Evolutionary conservation across 73 alveolate genomes (phyloP).

Genomic region (Paramecium biaurelia): DNA sequence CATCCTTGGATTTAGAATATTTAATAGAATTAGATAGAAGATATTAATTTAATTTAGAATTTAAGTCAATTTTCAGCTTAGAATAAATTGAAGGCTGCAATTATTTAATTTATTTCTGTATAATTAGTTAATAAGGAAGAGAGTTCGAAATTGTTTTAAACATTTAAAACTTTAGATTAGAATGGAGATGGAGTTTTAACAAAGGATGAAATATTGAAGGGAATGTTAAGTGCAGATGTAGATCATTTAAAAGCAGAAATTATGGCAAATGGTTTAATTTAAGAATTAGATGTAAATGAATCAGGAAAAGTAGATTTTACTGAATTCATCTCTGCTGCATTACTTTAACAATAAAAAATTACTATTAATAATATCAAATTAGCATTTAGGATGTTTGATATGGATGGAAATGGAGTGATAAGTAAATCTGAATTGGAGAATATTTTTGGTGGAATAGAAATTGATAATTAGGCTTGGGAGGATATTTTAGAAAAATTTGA

Average conservation of each 20-base stretch:
- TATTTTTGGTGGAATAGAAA: slow-evolving; percentile 33
- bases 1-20: slow-evolving; percentile 75
- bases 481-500: slow-evolving; percentile 1
- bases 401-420: slow-evolving; percentile 39
- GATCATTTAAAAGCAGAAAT: not conserved
- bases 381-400: slow-evolving; percentile 46
- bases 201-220: not conserved
- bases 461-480: slow-evolving; percentile 25
- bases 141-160: not conserved
- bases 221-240: not conserved
- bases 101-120: slow-evolving; percentile 30
- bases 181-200: slow-evolving; percentile 39
- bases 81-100: slow-evolving; percentile 51
- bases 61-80: slow-evolving; percentile 13
- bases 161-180: not conserved
- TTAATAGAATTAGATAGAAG: slow-evolving; percentile 12
- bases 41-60: not conserved
- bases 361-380: not conserved
- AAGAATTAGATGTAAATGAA: slow-evolving; percentile 40
- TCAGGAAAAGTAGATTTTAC: slow-evolving; percentile 55
- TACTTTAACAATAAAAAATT: not conserved
- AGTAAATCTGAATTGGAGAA: not conserved
- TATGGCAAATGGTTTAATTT: not conserved
- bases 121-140: not conserved
- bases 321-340: slow-evolving; percentile 33